phyloP scores from a whole-genome alignment of 371 early-diverging fungal genomes.

The Rhizopus arrhizus region DNA sequence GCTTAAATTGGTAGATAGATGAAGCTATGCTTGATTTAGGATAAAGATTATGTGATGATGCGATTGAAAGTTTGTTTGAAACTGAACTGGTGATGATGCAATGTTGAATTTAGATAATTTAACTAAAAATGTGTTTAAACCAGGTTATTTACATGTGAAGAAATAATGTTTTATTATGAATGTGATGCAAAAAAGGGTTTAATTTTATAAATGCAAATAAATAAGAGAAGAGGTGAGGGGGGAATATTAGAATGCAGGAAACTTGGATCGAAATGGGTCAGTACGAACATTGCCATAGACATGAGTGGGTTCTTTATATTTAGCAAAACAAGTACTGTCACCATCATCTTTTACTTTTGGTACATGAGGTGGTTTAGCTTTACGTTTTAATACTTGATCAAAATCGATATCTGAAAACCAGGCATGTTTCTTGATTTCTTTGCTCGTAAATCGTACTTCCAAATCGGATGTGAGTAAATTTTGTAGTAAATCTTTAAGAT shows the following conservation, averaged over 20 bases:
- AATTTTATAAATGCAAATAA: too few relatives aligned
- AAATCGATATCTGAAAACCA: slow-evolving; percentile 97
- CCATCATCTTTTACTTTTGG: slow-evolving; percentile 84
- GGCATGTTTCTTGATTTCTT: slow-evolving; percentile 90
- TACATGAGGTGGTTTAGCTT: slow-evolving; percentile 88
- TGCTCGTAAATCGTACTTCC: slow-evolving; percentile 82
- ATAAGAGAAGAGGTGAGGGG: background rate
- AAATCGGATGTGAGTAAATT: slow-evolving; percentile 85
- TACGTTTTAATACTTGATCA: slow-evolving; percentile 69
- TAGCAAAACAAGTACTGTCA: slow-evolving; percentile 93
- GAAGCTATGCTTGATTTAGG: too few relatives aligned
- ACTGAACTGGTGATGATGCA: background rate
- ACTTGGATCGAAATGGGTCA: slow-evolving; percentile 44
- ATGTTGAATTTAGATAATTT: background rate
- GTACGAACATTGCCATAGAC: slow-evolving; percentile 49
- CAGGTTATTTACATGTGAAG: background rate
- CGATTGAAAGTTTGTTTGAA: too few relatives aligned
- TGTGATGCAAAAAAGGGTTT: too few relatives aligned
- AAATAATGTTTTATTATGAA: too few relatives aligned
- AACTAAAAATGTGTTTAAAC: background rate
- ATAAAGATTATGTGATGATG: too few relatives aligned
- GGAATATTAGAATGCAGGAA: slow-evolving; percentile 43
- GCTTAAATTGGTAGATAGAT: too few relatives aligned
- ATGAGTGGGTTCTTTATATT: slow-evolving; percentile 82
- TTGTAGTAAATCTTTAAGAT: slow-evolving; percentile 88